Base-by-base conservation (phyloP, 2,329 filamentous ascomycete species). In the Penicillium sp. region DNA sequence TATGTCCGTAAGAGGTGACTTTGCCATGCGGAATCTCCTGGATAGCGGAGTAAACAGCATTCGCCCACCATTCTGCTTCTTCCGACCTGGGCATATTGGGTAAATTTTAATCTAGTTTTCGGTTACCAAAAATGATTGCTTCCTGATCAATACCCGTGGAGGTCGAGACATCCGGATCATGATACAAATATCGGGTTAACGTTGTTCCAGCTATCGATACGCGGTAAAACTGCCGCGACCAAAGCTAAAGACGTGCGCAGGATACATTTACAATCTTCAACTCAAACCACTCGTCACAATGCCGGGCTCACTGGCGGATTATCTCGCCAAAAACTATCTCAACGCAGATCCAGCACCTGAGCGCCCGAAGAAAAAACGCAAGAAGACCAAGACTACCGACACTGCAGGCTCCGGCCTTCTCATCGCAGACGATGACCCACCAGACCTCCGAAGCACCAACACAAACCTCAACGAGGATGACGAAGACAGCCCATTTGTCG, bases 241-340 rank as follows among this genome's bases (percentile, higher is more conserved):
- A 13, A 46, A 47, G 50, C 50, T 53, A 8, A 27, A 16, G 23
- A 35, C 50, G 6, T 16, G 21, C 16, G 29, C 50, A 19, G 27
- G 19, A 42, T 46, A 21, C 42, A 16, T 31, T n/a, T 8, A 8
- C 46, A 29, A 21, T 48, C 29, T 44, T 44, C 49, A 50, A 47
- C 44, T 33, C 26, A 48, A 43, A 56, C 53, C 37, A 31, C 39
- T 19, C 47, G 19, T 48, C 27, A 57, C 35, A 39, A 67, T 67
- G 65, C 60, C 65, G 4, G 65, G 65, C 29, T 77, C 83, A 55
- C 83, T 97, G 63, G 88, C 92, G 57, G 87, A 88, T 70, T 99
- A 98, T 71, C 85, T 99, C 35, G 93, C 93, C 37, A 89, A 91
- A 62, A 95, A 92, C 75, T 99, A 99, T 74, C 87, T 99, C 50